Conservation (phyloP, 345 rosid genomes). For the Eucalyptus sp. region DNA sequence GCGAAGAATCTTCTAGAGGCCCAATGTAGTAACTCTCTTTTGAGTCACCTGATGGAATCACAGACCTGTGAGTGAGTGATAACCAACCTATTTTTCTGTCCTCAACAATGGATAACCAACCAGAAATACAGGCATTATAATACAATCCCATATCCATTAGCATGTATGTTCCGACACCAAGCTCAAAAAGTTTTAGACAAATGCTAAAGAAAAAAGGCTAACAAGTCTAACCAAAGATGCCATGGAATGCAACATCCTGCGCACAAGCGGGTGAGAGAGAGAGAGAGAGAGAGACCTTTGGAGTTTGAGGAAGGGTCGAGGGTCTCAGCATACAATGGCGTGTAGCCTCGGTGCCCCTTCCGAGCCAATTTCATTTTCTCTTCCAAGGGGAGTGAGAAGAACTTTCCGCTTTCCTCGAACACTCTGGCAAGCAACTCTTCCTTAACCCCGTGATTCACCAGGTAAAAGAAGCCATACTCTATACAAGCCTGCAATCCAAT, state of each 20-base stretch:
- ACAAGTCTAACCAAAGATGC: neutral
- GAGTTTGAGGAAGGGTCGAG: conserved; percentile 17
- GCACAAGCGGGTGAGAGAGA: no score
- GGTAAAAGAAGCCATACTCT: conserved; percentile 77
- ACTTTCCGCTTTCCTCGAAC: conserved; percentile 39
- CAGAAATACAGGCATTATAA: neutral
- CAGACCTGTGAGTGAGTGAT: neutral
- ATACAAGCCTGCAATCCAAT: conserved; percentile 49
- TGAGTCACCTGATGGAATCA: conserved; percentile 40
- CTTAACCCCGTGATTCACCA: conserved; percentile 72
- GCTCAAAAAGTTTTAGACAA: neutral
- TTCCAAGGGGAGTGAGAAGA: conserved; percentile 59
- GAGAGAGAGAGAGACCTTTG: conserved; percentile 13
- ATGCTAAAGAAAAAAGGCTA: neutral
- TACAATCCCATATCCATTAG: neutral
- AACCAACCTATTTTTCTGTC: neutral
- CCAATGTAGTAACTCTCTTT: conserved; percentile 73
- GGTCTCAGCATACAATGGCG: conserved; percentile 42
- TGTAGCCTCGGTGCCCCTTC: conserved; percentile 48
- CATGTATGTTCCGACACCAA: neutral
- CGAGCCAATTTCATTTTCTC: conserved; percentile 42
- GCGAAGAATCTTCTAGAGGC: conserved; percentile 19
- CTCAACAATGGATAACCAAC: neutral
- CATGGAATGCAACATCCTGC: neutral
- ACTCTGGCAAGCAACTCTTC: conserved; percentile 31